Conservation (phyloP, 768 basidiomycete species). For the Lactarius psammicola region DNA sequence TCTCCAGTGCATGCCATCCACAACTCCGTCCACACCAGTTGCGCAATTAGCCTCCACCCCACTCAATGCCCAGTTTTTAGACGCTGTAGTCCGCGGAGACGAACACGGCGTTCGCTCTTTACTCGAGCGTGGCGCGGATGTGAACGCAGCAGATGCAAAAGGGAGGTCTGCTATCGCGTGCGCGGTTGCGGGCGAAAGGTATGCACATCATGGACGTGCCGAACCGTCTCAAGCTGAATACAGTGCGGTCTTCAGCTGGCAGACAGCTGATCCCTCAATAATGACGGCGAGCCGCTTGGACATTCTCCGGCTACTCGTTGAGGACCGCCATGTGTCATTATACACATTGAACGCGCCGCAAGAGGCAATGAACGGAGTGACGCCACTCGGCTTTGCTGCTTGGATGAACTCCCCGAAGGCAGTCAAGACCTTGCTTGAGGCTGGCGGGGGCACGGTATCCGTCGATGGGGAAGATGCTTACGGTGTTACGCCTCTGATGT, state of each 20-base stretch:
- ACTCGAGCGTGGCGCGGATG: slow-evolving; percentile 59
- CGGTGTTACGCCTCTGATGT: slow-evolving; percentile 82
- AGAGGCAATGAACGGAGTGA: slow-evolving; percentile 65
- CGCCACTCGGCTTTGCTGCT: slow-evolving; percentile 74
- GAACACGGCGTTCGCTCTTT: slow-evolving; percentile 52
- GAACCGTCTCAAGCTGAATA: not conserved
- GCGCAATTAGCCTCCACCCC: slow-evolving; percentile 1
- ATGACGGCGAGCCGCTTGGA: slow-evolving; percentile 56
- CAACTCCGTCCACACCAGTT: slow-evolving; percentile 10
- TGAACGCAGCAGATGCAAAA: slow-evolving; percentile 59
- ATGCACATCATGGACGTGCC: slow-evolving; percentile 32
- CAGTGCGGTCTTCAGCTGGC: slow-evolving; percentile 49
- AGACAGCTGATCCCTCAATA: slow-evolving; percentile 65
- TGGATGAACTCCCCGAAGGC: slow-evolving; percentile 66
- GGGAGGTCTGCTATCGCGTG: slow-evolving; percentile 67
- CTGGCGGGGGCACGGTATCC: slow-evolving; percentile 57
- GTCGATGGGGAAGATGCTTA: slow-evolving; percentile 74
- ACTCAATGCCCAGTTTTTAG: slow-evolving; percentile 27
- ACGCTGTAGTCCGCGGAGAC: slow-evolving; percentile 56
- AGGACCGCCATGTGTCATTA: slow-evolving; percentile 59
- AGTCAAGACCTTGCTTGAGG: slow-evolving; percentile 64
- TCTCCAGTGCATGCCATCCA: slow-evolving; percentile 13
- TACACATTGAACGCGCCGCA: slow-evolving; percentile 75
- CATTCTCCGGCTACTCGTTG: slow-evolving; percentile 54
- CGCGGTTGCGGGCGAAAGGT: slow-evolving; percentile 73